Base-by-base conservation (phyloP, 345 rosid species). In the Eucalyptus curtisii region DNA sequence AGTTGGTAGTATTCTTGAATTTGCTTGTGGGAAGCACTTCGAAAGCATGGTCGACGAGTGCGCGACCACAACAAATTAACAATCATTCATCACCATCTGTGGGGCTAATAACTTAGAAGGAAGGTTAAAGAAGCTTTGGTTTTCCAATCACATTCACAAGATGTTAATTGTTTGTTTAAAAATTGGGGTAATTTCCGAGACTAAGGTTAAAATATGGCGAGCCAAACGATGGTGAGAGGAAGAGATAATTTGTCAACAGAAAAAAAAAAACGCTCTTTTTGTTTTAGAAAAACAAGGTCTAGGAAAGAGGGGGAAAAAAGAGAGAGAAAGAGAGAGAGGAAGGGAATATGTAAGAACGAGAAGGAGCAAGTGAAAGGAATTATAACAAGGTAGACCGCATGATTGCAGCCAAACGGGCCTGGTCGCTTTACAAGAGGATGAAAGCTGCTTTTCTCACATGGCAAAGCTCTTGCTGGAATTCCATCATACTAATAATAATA, bases 351-450 rank as follows among this genome's bases (percentile, higher is more conserved):
- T 50, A 76, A 59, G 88, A 9, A 31, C 31, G 86, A 49, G 91
- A 90, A 48, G 64, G 49, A 86, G 50, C 89, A 66, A 88, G 88
- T 48, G 40, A 76, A 76, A 11, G 87, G 71, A 93, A 96, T 93
- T 89, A 93, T 91, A 91, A 91, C 89, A 85, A 92, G 91, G 94
- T 89, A 93, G 96, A 95, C 96, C 94, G 86, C 93, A 96, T 97
- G 94, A 97, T 97, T 96, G 97, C 95, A 89, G 90, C 92, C 92
- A 93, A 94, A 94, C 93, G 95, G 95, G 98, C 98, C 96, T 96
- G 98, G 98, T 95, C 96, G 93, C 98, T 93, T 95, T 93, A 90
- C 89, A 92, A 90, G 91, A 91, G 90, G 93, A 90, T 88, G 92
- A 93, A 95, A 92, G 95, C 93, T 92, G 93, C 96, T 94, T 96